These are phyloP conservation scores for Zygosaccharomyces rouxii DNA, from an alignment of 805 yeast genomes.

Conservation along the genomic window DNA sequence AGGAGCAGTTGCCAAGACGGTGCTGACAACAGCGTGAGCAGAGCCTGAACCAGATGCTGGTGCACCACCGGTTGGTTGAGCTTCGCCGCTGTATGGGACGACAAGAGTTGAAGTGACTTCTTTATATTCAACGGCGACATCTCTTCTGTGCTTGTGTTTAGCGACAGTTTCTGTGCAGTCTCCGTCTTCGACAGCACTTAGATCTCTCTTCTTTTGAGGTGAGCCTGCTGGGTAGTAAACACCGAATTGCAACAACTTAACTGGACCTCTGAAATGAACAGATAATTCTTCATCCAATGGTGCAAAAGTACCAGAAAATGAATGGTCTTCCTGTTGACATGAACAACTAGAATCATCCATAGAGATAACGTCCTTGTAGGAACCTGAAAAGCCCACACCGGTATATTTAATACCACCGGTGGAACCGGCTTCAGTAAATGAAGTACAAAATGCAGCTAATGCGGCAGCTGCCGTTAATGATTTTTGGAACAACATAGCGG, in stretches of 20 bases:
- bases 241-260: conserved; percentile 64
- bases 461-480: conserved; percentile 29
- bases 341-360: conserved; percentile 70
- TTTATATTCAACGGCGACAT: conserved; percentile 56
- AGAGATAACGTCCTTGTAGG: conserved; percentile 70
- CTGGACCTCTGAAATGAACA: conserved; percentile 77
- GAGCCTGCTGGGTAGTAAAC: conserved; percentile 71
- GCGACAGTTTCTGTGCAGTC: conserved; percentile 30
- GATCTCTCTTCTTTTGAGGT: conserved; percentile 41
- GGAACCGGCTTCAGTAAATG: conserved; percentile 40
- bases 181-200: conserved; percentile 37
- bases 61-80: conserved; percentile 28
- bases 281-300: conserved; percentile 68
- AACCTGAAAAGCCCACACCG: conserved; percentile 80
- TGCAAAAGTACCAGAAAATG: conserved; percentile 62
- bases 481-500: conserved; percentile 19
- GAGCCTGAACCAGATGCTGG: conserved; percentile 17
- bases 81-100: conserved; percentile 54
- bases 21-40: conserved; percentile 17
- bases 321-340: conserved; percentile 54
- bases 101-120: conserved; percentile 75
- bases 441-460: conserved; percentile 23
- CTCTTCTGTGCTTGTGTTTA: conserved; percentile 54
- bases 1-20: conserved; percentile 25
- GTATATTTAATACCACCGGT: conserved; percentile 63